A percentile compares a stretch with the other conserved stretches of the same genome.
phyloP scores from a whole-genome alignment of 768 basidiomycete species.

The Coprinopsis cinerea region DNA sequence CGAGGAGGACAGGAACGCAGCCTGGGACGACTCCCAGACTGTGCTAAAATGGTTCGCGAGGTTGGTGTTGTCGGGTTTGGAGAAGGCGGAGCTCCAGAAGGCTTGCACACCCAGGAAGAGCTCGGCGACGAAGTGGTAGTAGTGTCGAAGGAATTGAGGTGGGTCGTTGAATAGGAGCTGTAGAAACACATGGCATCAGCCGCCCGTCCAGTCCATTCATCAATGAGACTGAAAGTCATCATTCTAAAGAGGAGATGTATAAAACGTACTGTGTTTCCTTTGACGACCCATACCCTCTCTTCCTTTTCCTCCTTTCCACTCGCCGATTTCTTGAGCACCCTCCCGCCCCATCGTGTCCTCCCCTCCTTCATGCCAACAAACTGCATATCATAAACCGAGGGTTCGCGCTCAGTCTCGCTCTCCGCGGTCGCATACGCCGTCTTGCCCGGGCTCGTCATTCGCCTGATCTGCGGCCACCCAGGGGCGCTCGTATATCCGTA shows the following conservation, averaged over 20 bases:
- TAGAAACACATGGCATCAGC: neutral
- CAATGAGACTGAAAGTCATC: neutral
- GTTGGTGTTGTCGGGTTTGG: slow-evolving; percentile 12
- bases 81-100: slow-evolving; percentile 59
- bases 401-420: slow-evolving; percentile 61
- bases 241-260: neutral
- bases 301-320: slow-evolving; percentile 14
- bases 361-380: slow-evolving; percentile 60
- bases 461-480: slow-evolving; percentile 36
- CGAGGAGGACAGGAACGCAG: slow-evolving; percentile 13
- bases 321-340: slow-evolving; percentile 15
- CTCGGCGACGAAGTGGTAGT: slow-evolving; percentile 86
- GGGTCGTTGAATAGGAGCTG: slow-evolving; percentile 66
- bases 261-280: slow-evolving; percentile 60
- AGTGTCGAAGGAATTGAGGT: slow-evolving; percentile 73
- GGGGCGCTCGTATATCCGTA: slow-evolving; percentile 11
- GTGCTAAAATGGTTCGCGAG: slow-evolving; percentile 4
- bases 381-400: slow-evolving; percentile 56
- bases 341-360: slow-evolving; percentile 49
- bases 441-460: slow-evolving; percentile 68
- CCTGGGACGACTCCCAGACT: neutral
- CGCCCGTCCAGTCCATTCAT: neutral
- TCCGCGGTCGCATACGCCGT: slow-evolving; percentile 53
- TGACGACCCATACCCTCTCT: slow-evolving; percentile 47
- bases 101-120: slow-evolving; percentile 72